phyloP scores from a whole-genome alignment of 2,329 filamentous ascomycete species.

The Colletotrichum chlorophyti region DNA sequence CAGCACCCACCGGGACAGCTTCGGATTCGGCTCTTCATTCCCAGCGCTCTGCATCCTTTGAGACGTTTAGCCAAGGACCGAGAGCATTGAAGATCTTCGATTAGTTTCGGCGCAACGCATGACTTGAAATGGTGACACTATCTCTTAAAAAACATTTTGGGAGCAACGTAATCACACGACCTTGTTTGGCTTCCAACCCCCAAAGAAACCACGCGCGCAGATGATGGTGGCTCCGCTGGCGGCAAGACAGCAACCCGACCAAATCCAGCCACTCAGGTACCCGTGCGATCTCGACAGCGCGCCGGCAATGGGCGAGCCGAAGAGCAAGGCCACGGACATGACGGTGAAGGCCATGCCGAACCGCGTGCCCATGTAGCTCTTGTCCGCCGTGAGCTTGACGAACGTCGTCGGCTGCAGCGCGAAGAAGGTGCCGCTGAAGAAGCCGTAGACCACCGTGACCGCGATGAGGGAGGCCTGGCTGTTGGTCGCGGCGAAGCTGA shows the following conservation, averaged over 20 bases:
- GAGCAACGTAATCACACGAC: not conserved
- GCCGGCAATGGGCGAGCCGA: conserved; percentile 40
- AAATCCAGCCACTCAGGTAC: conserved; percentile 26
- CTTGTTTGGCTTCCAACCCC: conserved; percentile 19
- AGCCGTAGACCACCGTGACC: conserved; percentile 28
- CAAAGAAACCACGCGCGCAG: conserved; percentile 5
- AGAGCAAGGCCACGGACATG: conserved; percentile 37
- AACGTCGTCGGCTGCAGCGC: conserved; percentile 45
- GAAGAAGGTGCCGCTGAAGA: conserved; percentile 42
- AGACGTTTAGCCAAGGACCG: no score
- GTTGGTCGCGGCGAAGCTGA: conserved; percentile 9
- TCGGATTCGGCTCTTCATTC: no score
- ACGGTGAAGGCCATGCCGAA: conserved; percentile 45
- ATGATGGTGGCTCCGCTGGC: conserved; percentile 5
- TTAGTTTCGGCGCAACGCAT: no score
- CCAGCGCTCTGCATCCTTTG: no score
- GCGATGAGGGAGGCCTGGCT: conserved; percentile 24
- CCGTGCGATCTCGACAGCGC: conserved; percentile 32
- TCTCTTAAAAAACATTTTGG: no score
- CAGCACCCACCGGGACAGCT: no score
- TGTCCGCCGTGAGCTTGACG: conserved; percentile 39
- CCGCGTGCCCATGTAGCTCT: conserved; percentile 43
- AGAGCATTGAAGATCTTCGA: no score
- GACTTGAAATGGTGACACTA: no score
- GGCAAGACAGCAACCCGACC: conserved; percentile 22